These are phyloP conservation scores for Effrenium voratum DNA, from an alignment of 73 alveolate species.

Conservation along the genomic window DNA sequence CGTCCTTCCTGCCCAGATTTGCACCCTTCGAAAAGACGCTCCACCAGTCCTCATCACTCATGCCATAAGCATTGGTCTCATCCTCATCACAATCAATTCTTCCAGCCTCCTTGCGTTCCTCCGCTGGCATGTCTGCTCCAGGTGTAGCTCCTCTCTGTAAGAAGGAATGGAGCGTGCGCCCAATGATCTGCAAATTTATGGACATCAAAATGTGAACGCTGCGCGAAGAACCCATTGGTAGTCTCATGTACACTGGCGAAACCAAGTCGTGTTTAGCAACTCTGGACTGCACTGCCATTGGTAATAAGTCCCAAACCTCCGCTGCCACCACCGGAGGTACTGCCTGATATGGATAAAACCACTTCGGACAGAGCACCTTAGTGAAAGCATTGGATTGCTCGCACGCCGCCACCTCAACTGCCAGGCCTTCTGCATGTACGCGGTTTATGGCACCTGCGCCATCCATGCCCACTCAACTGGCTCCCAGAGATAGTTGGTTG, in stretches of 20 bases:
- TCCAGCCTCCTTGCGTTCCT: too few relatives aligned
- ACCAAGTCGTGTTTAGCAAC: neutral
- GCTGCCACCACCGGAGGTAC: neutral
- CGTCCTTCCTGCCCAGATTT: too few relatives aligned
- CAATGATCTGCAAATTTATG: slow-evolving; percentile 1
- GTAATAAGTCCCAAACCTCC: neutral
- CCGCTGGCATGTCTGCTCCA: too few relatives aligned
- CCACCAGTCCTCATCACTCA: too few relatives aligned
- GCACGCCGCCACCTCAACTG: neutral
- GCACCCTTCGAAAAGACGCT: too few relatives aligned
- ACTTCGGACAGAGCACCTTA: neutral
- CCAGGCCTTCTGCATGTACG: neutral
- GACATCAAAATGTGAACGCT: neutral
- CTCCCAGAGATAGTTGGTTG: neutral
- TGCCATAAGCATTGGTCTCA: too few relatives aligned
- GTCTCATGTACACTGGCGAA: neutral
- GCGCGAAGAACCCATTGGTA: neutral
- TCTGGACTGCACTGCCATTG: neutral
- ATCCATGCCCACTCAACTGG: neutral
- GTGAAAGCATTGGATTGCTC: slow-evolving; percentile 5
- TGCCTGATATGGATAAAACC: neutral
- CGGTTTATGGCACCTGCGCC: neutral
- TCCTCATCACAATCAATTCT: too few relatives aligned
- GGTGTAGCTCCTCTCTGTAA: too few relatives aligned
- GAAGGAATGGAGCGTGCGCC: neutral